phyloP scores from a whole-genome alignment of 108 stramenopile genomes.

The Mayamaea pseudoterrestris region DNA sequence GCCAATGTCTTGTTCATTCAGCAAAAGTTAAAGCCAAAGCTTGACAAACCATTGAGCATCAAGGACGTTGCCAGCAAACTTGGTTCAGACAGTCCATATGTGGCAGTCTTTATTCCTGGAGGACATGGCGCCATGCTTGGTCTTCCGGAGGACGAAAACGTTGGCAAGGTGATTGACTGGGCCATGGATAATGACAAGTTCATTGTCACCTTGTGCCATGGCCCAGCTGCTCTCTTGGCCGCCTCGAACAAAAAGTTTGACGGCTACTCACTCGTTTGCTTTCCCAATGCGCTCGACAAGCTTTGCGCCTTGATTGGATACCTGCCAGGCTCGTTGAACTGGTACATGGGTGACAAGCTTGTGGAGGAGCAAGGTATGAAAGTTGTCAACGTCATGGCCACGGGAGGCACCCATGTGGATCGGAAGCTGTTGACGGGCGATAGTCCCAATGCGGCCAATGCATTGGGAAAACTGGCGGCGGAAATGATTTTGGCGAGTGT shows the following conservation, averaged over 20 bases:
- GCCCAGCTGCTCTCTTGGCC: constrained; percentile 15
- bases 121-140: constrained; percentile 22
- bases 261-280: constrained; percentile 12
- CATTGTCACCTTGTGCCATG: constrained; percentile 15
- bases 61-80: not conserved
- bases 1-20: too few species aligned
- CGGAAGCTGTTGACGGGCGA: constrained; percentile 16
- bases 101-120: constrained; percentile 14
- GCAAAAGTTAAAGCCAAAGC: constrained; percentile 1
- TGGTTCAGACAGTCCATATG: constrained; percentile 1
- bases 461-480: constrained; percentile 11
- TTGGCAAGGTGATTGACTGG: constrained; percentile 8
- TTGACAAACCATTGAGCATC: constrained; percentile 9
- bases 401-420: constrained; percentile 5
- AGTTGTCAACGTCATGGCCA: constrained; percentile 7
- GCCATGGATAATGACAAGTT: constrained; percentile 5
- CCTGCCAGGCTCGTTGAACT: constrained; percentile 15
- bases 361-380: constrained; percentile 1
- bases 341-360: constrained; percentile 12
- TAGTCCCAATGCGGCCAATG: constrained; percentile 13
- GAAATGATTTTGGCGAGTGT: constrained; percentile 7
- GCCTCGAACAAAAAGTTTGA: constrained; percentile 2
- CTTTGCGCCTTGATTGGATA: constrained; percentile 13
- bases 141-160: constrained; percentile 10
- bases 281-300: constrained; percentile 13